These are phyloP conservation scores for Ramicandelaber brevisporus DNA, from an alignment of 192 early-diverging fungal species.

Conservation along the genomic window DNA sequence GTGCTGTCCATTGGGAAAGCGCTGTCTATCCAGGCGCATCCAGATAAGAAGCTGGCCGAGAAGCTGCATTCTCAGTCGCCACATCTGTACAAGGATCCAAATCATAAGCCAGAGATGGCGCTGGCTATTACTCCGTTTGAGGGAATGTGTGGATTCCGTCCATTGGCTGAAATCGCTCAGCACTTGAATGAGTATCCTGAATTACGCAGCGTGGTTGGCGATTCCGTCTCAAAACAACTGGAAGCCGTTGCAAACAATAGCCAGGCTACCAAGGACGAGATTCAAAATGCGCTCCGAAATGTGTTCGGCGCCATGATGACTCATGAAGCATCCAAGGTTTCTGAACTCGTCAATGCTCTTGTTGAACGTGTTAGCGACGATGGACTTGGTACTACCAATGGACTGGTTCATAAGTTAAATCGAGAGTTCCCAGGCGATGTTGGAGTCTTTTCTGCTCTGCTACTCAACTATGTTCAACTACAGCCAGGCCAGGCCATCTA, in stretches of 20 bases:
- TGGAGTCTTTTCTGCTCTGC: conserved; percentile 63
- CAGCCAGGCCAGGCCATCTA: conserved; percentile 73
- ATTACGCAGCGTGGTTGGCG: conserved; percentile 36
- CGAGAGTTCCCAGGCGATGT: conserved; percentile 76
- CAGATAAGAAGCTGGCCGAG: conserved; percentile 68
- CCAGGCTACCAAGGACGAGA: conserved; percentile 8
- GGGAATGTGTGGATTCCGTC: conserved; percentile 79
- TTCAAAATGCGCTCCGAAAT: conserved; percentile 15
- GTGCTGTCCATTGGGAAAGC: conserved; percentile 70
- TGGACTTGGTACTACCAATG: conserved; percentile 5
- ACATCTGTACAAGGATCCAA: conserved; percentile 73
- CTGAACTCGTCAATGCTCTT: conserved; percentile 21
- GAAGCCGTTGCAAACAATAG: conserved; percentile 14
- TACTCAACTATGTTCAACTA: conserved; percentile 70
- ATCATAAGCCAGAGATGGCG: conserved; percentile 96
- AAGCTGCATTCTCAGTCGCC: conserved; percentile 42
- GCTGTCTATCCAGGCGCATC: conserved; percentile 94
- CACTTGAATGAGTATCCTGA: conserved; percentile 53
- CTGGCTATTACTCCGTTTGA: conserved; percentile 87
- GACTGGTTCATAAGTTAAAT: conserved; percentile 41
- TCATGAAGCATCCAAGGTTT: conserved; percentile 16
- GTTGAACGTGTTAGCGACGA: too few relatives aligned
- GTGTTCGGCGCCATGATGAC: conserved; percentile 39
- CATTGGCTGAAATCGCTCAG: conserved; percentile 42
- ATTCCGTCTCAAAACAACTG: conserved; percentile 16